Evolutionary conservation across 345 rosid genomes (phyloP).

Genomic region (Gynandropsis gynandra): DNA sequence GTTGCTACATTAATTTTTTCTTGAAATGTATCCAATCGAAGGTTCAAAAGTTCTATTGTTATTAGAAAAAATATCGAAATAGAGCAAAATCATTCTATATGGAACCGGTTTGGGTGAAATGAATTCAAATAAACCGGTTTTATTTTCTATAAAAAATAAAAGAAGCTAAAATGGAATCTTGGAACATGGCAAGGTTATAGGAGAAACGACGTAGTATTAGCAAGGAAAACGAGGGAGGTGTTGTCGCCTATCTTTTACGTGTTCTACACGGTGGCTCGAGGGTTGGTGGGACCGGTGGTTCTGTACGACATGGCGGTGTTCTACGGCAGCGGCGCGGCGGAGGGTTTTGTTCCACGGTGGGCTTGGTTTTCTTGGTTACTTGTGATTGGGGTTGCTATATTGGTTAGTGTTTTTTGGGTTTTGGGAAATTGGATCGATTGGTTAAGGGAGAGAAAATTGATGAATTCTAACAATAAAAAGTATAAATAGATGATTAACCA

Average conservation of each 20-base stretch:
- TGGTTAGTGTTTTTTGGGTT: constrained; percentile 62
- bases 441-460: constrained; percentile 33
- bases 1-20: no score
- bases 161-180: not conserved
- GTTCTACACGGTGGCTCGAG: constrained; percentile 57
- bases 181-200: constrained; percentile 50
- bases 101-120: no score
- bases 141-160: no score
- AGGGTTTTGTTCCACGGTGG: constrained; percentile 54
- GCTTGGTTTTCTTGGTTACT: constrained; percentile 82
- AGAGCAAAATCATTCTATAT: no score
- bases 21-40: no score
- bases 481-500: no score
- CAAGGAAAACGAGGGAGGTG: constrained; percentile 35
- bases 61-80: no score
- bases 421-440: constrained; percentile 47
- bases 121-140: no score
- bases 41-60: no score
- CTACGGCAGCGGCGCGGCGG: constrained; percentile 37
- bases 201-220: constrained; percentile 36
- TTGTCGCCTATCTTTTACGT: constrained; percentile 48
- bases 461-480: constrained; percentile 13
- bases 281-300: constrained; percentile 52
- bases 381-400: constrained; percentile 47
- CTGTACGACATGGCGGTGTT: constrained; percentile 44